Evolutionary conservation across 2,329 filamentous ascomycete genomes (phyloP).

Genomic region (Curvularia lunata): DNA sequence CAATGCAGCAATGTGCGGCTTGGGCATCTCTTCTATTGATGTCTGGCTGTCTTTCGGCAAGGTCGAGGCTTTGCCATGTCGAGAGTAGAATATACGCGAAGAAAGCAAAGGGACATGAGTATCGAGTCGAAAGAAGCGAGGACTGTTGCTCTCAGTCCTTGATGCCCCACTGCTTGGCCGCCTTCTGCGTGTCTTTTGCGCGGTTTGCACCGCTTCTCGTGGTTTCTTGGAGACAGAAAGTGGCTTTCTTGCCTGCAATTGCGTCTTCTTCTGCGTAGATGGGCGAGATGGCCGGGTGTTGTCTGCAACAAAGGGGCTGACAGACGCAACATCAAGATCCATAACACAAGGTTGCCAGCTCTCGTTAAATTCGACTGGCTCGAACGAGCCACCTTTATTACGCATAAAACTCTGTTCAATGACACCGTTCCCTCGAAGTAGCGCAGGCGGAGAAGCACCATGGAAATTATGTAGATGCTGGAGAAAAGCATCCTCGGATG

Average conservation of each 20-base stretch:
- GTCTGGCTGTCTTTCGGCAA: conserved; percentile 33
- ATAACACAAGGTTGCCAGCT: conserved; percentile 40
- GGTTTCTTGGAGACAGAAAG: conserved; percentile 25
- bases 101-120: conserved; percentile 40
- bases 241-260: conserved; percentile 17
- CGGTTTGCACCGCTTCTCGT: conserved; percentile 13
- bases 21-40: conserved; percentile 39
- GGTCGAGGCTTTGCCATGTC: conserved; percentile 26
- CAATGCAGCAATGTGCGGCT: conserved; percentile 40
- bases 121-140: conserved; percentile 44
- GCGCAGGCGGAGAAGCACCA: conserved; percentile 34
- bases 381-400: conserved; percentile 46
- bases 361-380: conserved; percentile 45
- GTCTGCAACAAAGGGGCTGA: conserved; percentile 36
- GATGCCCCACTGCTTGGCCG: conserved; percentile 25
- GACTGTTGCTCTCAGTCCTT: conserved; percentile 26
- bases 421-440: conserved; percentile 35
- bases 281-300: conserved; percentile 2
- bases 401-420: conserved; percentile 47
- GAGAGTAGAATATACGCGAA: conserved; percentile 44
- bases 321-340: conserved; percentile 30
- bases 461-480: conserved; percentile 45
- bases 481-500: conserved; percentile 42
- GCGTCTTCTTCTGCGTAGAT: conserved; percentile 8
- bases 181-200: conserved; percentile 27